Base-by-base conservation (phyloP, 2,329 filamentous ascomycete species). In the Neospermospora avenae region DNA sequence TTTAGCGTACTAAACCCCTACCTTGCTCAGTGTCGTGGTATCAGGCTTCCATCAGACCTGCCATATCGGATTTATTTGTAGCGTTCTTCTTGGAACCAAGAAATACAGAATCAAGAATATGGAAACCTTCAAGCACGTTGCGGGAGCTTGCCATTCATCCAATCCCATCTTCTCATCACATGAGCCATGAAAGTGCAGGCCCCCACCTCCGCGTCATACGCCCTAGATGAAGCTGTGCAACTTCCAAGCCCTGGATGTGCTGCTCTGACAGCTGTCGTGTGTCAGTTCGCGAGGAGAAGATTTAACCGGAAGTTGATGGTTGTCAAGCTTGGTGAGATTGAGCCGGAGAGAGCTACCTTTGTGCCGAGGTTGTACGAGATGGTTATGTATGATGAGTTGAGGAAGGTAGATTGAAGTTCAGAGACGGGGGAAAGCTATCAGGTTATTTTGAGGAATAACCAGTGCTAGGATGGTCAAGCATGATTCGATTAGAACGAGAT, bases 241-340 rank as follows among this genome's bases (percentile, higher is more conserved):
- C 48, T 18, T 18, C 48, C 31, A 31, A 10, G 35, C 34, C n/a
- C 18, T 7, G 48, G 14, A 51, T 35, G 3, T 20, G 48, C 48
- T 51, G 48, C 28, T 28, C 48, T 51, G 48, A 22, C 31, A 51
- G 48, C 48, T 51, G n/a, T 51, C 48, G 48, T 51, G 48, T 13
- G 48, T 28, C 22, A 37, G 48, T 28, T 28, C 34, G 46, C n/a
- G 46, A 49, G 16, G 2, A 20, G 18, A 28, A 28, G 46, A 18
- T 34, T 49, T 34, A 49, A 4, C 46, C 46, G 46, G 46, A 13
- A 2, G 46, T 6, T 14, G 25, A 3, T 34, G 28, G 13, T 34
- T 25, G 16, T 37, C 5, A 25, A 22, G 48, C 14, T 22, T 14
- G n/a, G 31, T 35, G 31, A 14, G 42, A 45, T 24, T 11, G 18